Evolutionary conservation across 805 yeast genomes (phyloP).

Genomic region (Torulaspora delbrueckii): DNA sequence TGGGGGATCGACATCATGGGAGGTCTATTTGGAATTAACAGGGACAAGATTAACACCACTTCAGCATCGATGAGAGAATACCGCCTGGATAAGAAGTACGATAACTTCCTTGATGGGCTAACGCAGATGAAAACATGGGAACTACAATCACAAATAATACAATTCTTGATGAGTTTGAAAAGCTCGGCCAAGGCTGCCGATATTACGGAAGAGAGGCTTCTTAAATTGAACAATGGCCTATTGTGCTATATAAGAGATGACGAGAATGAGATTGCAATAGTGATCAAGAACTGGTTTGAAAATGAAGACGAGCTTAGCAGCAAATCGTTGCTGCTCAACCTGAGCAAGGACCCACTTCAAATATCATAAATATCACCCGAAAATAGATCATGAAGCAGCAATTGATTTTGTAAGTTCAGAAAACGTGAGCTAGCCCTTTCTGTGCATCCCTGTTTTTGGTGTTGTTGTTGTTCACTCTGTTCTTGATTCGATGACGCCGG

Average conservation of each 20-base stretch:
- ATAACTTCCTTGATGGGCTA: slow-evolving; percentile 24
- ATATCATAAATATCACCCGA: slow-evolving; percentile 20
- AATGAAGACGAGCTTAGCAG: slow-evolving; percentile 6
- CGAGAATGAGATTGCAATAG: slow-evolving; percentile 15
- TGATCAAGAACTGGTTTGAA: slow-evolving; percentile 33
- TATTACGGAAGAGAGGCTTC: slow-evolving; percentile 27
- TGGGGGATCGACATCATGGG: slow-evolving; percentile 26
- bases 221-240: slow-evolving; percentile 32
- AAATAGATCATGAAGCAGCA: slow-evolving; percentile 20
- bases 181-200: slow-evolving; percentile 15
- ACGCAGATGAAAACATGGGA: slow-evolving; percentile 24
- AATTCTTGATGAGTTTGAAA: slow-evolving; percentile 16
- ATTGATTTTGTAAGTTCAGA: slow-evolving; percentile 7
- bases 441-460: no score
- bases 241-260: slow-evolving; percentile 29
- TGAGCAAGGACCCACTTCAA: neutral
- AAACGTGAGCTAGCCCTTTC: neutral
- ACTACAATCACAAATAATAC: slow-evolving; percentile 24
- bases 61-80: neutral
- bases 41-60: neutral
- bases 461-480: neutral
- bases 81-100: slow-evolving; percentile 5
- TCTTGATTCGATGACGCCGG: slow-evolving; percentile 7
- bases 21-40: slow-evolving; percentile 8
- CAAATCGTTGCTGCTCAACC: neutral